Base-by-base conservation (phyloP, 257 asterid species). In the Plectranthus barbatus region DNA sequence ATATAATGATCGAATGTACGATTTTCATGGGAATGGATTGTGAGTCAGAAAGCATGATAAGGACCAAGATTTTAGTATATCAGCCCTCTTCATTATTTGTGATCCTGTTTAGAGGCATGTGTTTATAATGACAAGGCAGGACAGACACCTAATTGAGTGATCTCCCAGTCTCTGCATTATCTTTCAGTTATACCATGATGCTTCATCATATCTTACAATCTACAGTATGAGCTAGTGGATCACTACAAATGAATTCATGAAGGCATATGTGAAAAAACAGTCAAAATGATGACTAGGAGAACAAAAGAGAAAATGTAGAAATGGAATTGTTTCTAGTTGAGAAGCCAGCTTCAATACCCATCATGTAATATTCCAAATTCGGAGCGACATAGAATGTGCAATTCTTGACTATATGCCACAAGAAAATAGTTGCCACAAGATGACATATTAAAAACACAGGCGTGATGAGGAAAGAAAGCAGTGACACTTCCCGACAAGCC, bases 401-500 rank as follows among this genome's bases (percentile, higher is more conserved):
- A 15, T 21, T 57, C 9, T 66, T 56, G 62, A 49, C 31, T 60
- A 41, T 19, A 62, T 71, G 68, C 24, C 54, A 60, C 48, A 54
- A 60, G 59, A 37, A 31, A 69, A 61, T 15, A 62, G 64, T 53
- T 61, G n/a, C 26, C 74, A 71, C 53, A 73, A 75, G 79, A 74
- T 67, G 88, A 76, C 84, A 80, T 79, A 73, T 33, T 29, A 56
- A 37, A 69, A 66, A 58, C 60, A 54, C 34, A 66, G 81, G 86
- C 87, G 82, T 89, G 93, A 77, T 37, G 73, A 74, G 75, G 73
- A 68, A 76, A 58, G 83, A 82, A 79, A 80, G 93, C 74, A 58
- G 56, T 29, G 60, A 46, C 64, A 62, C 66, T 74, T 29, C 65
- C 84, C 95, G 95, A 90, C 94, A 86, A 74, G 67, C 64, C 76